Base-by-base conservation (phyloP, 495 filamentous ascomycete species). In the Jackrogersella minutella region DNA sequence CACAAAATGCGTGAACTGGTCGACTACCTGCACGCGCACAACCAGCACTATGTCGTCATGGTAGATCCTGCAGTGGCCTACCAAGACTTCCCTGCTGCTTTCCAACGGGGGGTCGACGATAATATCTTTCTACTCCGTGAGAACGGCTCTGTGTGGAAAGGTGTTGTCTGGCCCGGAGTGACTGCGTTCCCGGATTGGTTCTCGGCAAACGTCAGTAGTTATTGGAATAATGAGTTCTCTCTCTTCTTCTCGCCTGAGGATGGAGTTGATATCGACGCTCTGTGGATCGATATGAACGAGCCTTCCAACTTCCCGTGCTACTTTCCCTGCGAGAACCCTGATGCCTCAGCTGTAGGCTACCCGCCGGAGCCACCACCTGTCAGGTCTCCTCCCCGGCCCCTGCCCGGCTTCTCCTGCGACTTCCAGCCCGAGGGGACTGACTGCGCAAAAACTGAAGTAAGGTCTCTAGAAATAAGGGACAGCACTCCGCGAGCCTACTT, bases 231-330 rank as follows among this genome's bases (percentile, higher is more conserved):
- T 34, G 87, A 95, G 73, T 92, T 94, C 71, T 67, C 64, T 19
- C 56, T 64, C 0, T 95, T 95, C 81, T 97, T 97, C 77, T 72
- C 79, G 65, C 63, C 83, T 0, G 71, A 84, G 0, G 79, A 72
- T 0, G 93, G 92, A 19, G 83, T 97, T 3, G 87, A 95, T 68
- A 92, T 96, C 61, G 92, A 96, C 66, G 93, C 85, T 0, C 81
- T 93, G 22, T 96, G 92, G 92, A 96, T 95, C 55, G 91, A 93
- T 66, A 91, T 93, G 89, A 92, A 92, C 66, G 91, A 93, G 72
- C 90, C 89, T 0, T 76, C 73, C 19, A 76, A 74, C 62, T 81
- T 82, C 72, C 91, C 92, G 57, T 95, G 92, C 74, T 71, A 79
- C 17, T 94, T 86, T 69, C 91, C 92, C 11, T 96, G 93, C 74